Percentiles rank a stretch among this genome's conserved stretches.
These are phyloP conservation scores for Boletus insuetus DNA, from an alignment of 768 basidiomycete genomes.

Conservation along the genomic window DNA sequence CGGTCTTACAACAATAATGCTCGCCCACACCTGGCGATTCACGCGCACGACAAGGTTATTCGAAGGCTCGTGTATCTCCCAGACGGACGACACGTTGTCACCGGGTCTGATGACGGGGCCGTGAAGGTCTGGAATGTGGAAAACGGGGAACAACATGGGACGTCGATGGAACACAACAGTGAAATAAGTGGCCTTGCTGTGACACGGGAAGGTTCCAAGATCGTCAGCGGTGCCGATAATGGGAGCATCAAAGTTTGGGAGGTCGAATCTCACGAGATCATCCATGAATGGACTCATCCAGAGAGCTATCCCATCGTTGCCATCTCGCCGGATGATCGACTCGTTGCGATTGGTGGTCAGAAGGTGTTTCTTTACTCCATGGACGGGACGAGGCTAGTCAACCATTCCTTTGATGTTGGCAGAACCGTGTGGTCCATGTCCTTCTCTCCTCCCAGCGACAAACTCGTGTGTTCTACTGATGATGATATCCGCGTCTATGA, in stretches of 20 bases:
- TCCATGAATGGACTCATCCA: constrained; percentile 1
- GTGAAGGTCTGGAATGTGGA: constrained; percentile 3
- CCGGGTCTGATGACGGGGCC: background rate
- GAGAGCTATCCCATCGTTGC: background rate
- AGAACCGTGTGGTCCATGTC: background rate
- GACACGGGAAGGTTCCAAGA: background rate
- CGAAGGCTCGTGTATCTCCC: constrained; percentile 2
- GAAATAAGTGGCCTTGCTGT: background rate
- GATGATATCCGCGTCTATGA: background rate
- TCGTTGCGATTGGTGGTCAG: background rate
- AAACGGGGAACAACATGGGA: constrained; percentile 4
- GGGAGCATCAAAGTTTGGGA: constrained; percentile 4
- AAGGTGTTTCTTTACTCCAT: background rate
- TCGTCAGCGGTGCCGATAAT: background rate
- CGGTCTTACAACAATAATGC: too few relatives aligned
- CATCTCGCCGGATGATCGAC: constrained; percentile 1
- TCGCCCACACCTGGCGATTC: too few relatives aligned
- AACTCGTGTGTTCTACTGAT: background rate
- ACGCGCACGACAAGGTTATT: too few relatives aligned
- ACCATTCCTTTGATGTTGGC: background rate
- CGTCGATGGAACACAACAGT: background rate
- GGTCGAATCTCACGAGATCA: background rate
- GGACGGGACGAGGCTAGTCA: background rate
- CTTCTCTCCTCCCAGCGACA: background rate
- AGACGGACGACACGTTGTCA: constrained; percentile 6